Conservation (phyloP, 2,329 filamentous ascomycete genomes). For the Cladobotryum protrusum region DNA sequence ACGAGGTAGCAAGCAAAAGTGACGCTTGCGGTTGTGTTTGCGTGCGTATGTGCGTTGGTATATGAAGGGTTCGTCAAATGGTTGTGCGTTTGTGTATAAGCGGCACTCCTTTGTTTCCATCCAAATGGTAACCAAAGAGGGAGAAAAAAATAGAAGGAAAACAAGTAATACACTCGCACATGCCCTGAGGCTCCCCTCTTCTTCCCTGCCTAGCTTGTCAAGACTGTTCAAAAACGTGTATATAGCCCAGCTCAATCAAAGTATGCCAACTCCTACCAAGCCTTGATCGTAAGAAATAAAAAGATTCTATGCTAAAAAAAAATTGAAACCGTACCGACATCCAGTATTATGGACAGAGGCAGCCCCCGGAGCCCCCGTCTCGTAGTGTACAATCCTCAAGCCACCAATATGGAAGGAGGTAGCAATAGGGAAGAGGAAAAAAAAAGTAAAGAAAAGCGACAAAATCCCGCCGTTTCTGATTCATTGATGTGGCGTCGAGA, state of each 20-base stretch:
- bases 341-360: slow-evolving; percentile 1
- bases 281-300: no score
- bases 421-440: slow-evolving; percentile 2
- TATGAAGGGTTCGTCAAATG: neutral
- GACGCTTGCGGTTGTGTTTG: neutral
- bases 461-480: neutral
- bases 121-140: neutral
- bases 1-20: neutral
- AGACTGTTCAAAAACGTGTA: no score
- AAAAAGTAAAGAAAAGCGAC: neutral
- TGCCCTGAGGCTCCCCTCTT: neutral
- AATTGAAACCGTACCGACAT: no score
- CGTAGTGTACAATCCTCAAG: slow-evolving; percentile 5
- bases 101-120: neutral
- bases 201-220: neutral
- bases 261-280: no score
- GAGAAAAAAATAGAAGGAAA: neutral
- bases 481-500: neutral
- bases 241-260: no score
- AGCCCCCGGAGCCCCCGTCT: neutral
- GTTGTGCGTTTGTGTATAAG: slow-evolving; percentile 1
- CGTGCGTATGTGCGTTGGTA: neutral
- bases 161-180: neutral
- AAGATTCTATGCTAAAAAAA: neutral
- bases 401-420: slow-evolving; percentile 1